Evolutionary conservation across 1,139 yeast genomes (phyloP).

Genomic region (Spathaspora jeffriesii): DNA sequence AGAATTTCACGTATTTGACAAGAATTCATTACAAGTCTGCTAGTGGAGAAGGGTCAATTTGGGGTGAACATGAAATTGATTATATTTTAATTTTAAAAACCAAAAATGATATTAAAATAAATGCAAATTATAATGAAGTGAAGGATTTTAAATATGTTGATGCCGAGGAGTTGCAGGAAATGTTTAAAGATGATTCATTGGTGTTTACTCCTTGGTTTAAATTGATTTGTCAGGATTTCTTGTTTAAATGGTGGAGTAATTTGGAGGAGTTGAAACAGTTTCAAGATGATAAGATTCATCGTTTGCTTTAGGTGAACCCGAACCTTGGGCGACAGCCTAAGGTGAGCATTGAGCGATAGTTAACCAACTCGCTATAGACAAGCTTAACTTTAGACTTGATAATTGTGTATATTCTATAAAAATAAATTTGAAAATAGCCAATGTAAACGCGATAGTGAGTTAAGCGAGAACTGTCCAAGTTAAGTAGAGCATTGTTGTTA

Average conservation of each 20-base stretch:
- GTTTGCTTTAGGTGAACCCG: constrained; percentile 25
- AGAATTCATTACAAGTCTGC: constrained; percentile 96
- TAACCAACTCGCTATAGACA: too few species aligned
- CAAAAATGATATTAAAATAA: constrained; percentile 48
- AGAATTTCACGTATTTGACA: constrained; percentile 78
- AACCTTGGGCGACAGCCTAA: background rate
- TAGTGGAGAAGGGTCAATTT: constrained; percentile 64
- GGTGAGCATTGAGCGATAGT: background rate
- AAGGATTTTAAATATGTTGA: constrained; percentile 78
- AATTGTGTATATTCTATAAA: too few species aligned
- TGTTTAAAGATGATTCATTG: constrained; percentile 68
- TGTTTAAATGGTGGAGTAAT: constrained; percentile 93
- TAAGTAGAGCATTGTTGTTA: too few species aligned
- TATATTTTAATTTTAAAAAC: constrained; percentile 82
- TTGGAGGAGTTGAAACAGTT: constrained; percentile 56
- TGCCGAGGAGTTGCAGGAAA: constrained; percentile 61
- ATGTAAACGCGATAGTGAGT: too few species aligned
- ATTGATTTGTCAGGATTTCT: constrained; percentile 85
- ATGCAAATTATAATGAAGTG: constrained; percentile 79
- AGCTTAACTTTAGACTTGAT: too few species aligned
- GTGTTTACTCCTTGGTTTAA: constrained; percentile 98
- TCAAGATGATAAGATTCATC: constrained; percentile 46
- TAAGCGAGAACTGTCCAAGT: too few species aligned
- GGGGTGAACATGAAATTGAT: constrained; percentile 99
- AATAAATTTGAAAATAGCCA: too few species aligned